A percentile compares a stretch with the other conserved stretches of the same genome.
phyloP scores from a whole-genome alignment of 345 rosid genomes.

The Moricandia arvensis region DNA sequence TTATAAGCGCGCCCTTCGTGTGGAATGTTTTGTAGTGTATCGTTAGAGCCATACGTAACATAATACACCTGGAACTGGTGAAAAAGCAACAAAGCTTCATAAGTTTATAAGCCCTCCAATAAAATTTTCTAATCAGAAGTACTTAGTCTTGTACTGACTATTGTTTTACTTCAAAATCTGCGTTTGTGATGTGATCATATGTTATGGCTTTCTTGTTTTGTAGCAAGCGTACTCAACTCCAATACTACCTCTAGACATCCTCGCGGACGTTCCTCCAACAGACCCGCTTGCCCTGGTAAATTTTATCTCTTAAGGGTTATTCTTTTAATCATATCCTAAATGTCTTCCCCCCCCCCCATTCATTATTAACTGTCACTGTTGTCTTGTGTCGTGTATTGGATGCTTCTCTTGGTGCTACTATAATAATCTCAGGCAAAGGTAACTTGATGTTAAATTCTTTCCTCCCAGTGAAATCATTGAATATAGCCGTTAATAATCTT shows the following conservation, averaged over 20 bases:
- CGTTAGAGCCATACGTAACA: background rate
- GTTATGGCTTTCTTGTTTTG: slow-evolving; percentile 7
- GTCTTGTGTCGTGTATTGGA: slow-evolving; percentile 40
- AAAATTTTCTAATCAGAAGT: background rate
- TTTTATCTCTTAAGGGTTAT: background rate
- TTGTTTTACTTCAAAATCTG: background rate
- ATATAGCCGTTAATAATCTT: background rate
- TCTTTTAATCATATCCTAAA: slow-evolving; percentile 2
- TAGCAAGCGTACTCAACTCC: slow-evolving; percentile 89
- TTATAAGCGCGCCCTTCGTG: background rate
- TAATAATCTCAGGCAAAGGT: slow-evolving; percentile 80
- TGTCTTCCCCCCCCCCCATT: too few species aligned
- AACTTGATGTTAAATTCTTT: slow-evolving; percentile 16
- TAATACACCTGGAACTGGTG: background rate
- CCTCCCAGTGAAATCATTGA: background rate
- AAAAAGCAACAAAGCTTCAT: background rate
- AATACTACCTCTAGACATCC: slow-evolving; percentile 76
- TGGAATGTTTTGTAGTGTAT: background rate
- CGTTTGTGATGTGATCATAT: background rate
- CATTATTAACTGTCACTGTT: slow-evolving; percentile 23
- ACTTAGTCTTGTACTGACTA: background rate
- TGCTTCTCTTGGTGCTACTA: slow-evolving; percentile 25
- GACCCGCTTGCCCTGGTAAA: slow-evolving; percentile 67
- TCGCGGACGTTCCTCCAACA: slow-evolving; percentile 75
- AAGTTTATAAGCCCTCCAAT: background rate